These are phyloP conservation scores for Lolium rigidum DNA, from an alignment of 176 grass and related monocot species.

Conservation along the genomic window DNA sequence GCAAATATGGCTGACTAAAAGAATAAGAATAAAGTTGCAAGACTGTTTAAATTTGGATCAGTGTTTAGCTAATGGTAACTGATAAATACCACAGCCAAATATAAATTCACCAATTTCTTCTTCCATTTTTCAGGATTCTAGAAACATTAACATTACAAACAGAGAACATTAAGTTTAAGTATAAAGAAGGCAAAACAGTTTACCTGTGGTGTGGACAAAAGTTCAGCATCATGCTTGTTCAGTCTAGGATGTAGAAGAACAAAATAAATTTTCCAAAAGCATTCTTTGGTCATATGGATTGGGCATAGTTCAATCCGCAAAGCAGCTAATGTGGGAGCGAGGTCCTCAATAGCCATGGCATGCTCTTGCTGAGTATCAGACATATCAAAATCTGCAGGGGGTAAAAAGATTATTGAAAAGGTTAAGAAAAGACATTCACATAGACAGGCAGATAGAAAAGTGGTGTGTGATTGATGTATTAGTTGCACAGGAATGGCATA, in stretches of 20 bases:
- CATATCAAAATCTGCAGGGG: conserved; percentile 87
- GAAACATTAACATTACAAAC: not conserved
- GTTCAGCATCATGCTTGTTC: conserved; percentile 78
- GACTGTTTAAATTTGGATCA: not conserved
- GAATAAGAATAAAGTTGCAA: not conserved
- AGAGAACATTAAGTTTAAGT: not conserved
- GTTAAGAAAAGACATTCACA: conserved; percentile 8
- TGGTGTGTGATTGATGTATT: not conserved
- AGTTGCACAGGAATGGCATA: not conserved
- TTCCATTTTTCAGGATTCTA: not conserved
- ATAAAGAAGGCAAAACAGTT: not conserved
- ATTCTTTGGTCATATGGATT: conserved; percentile 79
- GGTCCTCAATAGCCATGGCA: conserved; percentile 69
- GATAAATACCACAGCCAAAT: not conserved
- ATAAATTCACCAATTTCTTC: not conserved
- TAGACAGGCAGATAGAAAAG: not conserved
- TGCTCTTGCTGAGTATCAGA: conserved; percentile 89
- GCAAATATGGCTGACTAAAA: conserved; percentile 6
- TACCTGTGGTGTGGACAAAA: conserved; percentile 92
- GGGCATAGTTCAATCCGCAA: conserved; percentile 92
- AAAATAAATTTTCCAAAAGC: conserved; percentile 99
- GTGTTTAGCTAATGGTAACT: not conserved
- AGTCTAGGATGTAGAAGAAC: conserved; percentile 97
- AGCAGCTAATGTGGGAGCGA: conserved; percentile 82
- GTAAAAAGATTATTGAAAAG: conserved; percentile 35